A percentile compares a stretch with the other conserved stretches of the same genome.
Conservation (phyloP, 805 yeast species). For the Candida boidinii region DNA sequence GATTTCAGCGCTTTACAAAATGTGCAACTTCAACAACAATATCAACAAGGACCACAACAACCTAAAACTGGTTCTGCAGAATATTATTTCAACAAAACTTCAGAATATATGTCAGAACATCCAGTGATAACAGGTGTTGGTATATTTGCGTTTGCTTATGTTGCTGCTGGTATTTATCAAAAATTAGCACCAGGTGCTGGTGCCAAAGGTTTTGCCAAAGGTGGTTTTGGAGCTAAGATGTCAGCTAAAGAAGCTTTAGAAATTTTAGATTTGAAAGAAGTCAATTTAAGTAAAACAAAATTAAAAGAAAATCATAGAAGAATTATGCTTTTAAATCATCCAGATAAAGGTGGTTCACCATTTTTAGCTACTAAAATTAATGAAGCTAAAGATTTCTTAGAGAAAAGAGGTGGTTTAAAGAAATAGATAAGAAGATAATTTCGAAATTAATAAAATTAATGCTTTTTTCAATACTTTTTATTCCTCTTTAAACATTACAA, state of each 20-base stretch:
- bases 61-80: constrained; percentile 36
- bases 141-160: constrained; percentile 52
- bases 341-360: constrained; percentile 91
- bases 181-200: constrained; percentile 56
- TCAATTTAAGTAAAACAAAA: constrained; percentile 50
- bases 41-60: constrained; percentile 13
- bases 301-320: constrained; percentile 74
- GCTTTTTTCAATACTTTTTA: no score
- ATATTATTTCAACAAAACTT: constrained; percentile 54
- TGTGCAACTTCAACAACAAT: constrained; percentile 16
- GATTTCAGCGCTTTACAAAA: constrained; percentile 8
- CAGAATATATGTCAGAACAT: constrained; percentile 60
- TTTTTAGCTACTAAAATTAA: constrained; percentile 85
- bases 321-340: constrained; percentile 85
- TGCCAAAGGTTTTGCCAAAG: constrained; percentile 67
- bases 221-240: constrained; percentile 92
- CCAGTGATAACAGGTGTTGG: constrained; percentile 71
- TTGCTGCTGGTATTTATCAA: constrained; percentile 60
- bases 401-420: constrained; percentile 49
- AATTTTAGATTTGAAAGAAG: constrained; percentile 68
- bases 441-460: no score
- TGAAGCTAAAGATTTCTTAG: constrained; percentile 80
- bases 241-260: constrained; percentile 80
- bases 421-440: constrained; percentile 19
- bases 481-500: no score